Evolutionary conservation across 768 basidiomycete genomes (phyloP), one percentile per base, ranked within the genome.

Genomic region (Auriculariales sp.): DNA sequence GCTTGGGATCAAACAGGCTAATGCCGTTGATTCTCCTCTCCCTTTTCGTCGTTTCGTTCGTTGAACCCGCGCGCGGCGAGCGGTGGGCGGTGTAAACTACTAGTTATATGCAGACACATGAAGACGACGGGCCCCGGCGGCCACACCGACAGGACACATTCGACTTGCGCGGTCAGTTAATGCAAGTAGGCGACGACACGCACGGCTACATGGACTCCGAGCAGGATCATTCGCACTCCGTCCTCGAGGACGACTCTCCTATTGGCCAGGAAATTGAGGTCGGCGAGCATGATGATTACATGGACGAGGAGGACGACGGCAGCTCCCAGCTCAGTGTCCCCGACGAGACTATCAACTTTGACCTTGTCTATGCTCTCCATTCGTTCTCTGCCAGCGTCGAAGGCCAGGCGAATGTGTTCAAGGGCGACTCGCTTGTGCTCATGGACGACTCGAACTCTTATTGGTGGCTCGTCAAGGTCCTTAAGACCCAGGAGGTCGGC

Each of bases 381-480:
- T 93, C 86, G 57, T 98, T 98, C 64, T 85, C 92, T 3, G 95
- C 95, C 0, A 98, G 95, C 0, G 93, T 98, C 30, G 94, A 97
- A 59, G 95, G 95, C 24, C 95, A 99, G 67, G 95, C 95, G 2
- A 95, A 89, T 56, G 95, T 99, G 55, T 89, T 94, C 65, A 98
- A 97, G 66, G 95, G 95, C 24, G 94, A 99, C 71, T 88, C 87
- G 54, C 74, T 99, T 42, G 83, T 91, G 62, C 72, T 99, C 39
- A 90, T 98, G 77, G 95, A 99, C 68, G 95, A 99, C 64, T 90
- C 83, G 51, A 98, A 99, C 65, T 90, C 88, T 66, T 99, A 99
- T 68, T 98, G 95, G 95, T 98, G 95, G 95, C 85, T 98, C 46
- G 94, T 99, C 6, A 79, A 92, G 45, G 95, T 99, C 9, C 80